A percentile compares a stretch with the other conserved stretches of the same genome.
These are phyloP conservation scores for Blastocystis sp. DNA, from an alignment of 352 stramenopile species.

Conservation along the genomic window DNA sequence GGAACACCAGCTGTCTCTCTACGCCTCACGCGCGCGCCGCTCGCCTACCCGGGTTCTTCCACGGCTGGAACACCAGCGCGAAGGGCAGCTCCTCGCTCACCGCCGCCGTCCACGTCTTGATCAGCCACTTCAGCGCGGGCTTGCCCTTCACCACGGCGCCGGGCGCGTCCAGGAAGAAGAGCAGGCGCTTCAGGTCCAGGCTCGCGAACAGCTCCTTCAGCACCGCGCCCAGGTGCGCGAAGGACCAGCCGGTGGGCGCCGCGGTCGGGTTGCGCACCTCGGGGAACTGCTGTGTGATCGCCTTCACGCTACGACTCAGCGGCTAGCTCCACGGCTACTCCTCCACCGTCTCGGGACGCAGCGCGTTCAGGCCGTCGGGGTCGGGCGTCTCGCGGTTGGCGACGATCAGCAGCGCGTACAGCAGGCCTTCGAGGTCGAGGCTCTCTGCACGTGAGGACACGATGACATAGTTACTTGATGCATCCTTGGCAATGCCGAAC, in stretches of 20 bases:
- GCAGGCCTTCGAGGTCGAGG: background rate
- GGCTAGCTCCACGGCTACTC: background rate
- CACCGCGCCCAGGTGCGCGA: background rate
- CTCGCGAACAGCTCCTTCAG: constrained; percentile 11
- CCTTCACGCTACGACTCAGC: constrained; percentile 4
- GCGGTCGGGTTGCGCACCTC: background rate
- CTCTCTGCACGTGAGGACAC: background rate
- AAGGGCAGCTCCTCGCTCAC: background rate
- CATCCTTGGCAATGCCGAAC: constrained; percentile 2
- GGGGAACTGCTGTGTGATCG: constrained; percentile 12
- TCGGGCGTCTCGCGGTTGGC: background rate
- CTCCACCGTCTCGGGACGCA: background rate
- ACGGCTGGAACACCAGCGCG: constrained; percentile 3
- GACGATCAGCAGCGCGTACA: constrained; percentile 11
- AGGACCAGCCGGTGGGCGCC: background rate
- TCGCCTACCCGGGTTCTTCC: constrained; percentile 9
- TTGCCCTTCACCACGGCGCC: background rate
- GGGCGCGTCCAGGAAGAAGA: constrained; percentile 7
- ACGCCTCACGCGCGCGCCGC: background rate
- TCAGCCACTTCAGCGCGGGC: background rate
- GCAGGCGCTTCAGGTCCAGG: constrained; percentile 4
- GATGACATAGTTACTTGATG: background rate
- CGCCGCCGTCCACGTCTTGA: background rate
- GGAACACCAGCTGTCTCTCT: constrained; percentile 15
- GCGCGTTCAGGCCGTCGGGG: background rate